Evolutionary conservation across 1,284 basidiomycete species (phyloP), one percentile per base, ranked within the genome.

Genomic region (Vanrija pseudolonga): DNA sequence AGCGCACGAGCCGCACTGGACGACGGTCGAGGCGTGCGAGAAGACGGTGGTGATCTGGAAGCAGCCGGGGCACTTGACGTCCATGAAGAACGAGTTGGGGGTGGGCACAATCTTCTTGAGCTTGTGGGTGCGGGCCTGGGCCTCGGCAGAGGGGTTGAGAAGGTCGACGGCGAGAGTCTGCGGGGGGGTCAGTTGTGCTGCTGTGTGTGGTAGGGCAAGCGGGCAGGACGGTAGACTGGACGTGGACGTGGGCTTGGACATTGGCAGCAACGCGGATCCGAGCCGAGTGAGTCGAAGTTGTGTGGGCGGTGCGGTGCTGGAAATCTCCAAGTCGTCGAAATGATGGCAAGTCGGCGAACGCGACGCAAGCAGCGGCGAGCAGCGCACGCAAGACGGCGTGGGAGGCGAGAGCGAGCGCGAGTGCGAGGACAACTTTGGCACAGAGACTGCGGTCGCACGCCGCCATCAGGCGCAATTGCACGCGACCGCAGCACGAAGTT

Each of bases 71-170:
- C 95, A 98, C 82, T 98, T 98, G 73, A 98, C 94, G 77, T 99
- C 96, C 96, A 98, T 98, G 82, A 98, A 98, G 82, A 94, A 98
- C 45, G 93, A 96, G 82, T 96, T 92, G 65, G 92, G 92, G 62
- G 86, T 89, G 81, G 97, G 96, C 71, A 99, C 96, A 72, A 98
- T 86, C 78, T 94, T 88, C 86, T 98, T 98, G 80, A 98, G 90
- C 85, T 99, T 98, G 87, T 97, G 90, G 79, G 86, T 89, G 80
- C 82, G 86, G 79, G 82, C 87, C 81, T 94, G 88, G 68, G 86
- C 80, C 77, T 93, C 90, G 71, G 84, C 79, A 62, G 90, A 89
- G 68, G 93, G 95, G 87, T 98, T 91, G 77, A 98, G 87, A 77
- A 98, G 89, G 81, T 99, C 96, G 78, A 98, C 80, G 77, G 93